phyloP scores from a whole-genome alignment of 176 grass and related monocot genomes.

The Tuctoria greenei region DNA sequence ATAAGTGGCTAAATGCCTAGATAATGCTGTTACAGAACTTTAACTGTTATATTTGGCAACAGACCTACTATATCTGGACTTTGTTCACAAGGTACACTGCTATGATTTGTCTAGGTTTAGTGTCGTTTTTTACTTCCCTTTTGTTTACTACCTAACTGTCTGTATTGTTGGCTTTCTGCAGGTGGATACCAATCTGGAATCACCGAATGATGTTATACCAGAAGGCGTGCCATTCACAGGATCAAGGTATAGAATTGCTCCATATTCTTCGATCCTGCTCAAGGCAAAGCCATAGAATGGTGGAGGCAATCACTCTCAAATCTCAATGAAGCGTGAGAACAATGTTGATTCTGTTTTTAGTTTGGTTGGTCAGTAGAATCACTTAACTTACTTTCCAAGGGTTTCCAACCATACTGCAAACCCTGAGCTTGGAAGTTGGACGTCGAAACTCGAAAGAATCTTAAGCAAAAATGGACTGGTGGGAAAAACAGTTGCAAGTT shows the following conservation, averaged over 20 bases:
- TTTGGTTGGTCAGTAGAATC: slow-evolving; percentile 17
- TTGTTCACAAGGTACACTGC: not conserved
- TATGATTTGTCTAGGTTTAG: not conserved
- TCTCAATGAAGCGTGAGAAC: slow-evolving; percentile 28
- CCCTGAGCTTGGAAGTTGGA: not conserved
- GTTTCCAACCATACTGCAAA: not conserved
- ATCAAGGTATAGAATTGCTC: slow-evolving; percentile 63
- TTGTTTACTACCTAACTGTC: slow-evolving; percentile 13
- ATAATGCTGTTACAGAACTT: not conserved
- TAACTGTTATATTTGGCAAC: not conserved
- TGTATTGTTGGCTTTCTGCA: slow-evolving; percentile 25
- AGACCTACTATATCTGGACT: not conserved
- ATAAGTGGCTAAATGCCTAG: not conserved
- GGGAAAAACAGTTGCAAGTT: not conserved
- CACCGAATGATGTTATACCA: slow-evolving; percentile 71
- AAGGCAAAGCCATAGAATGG: slow-evolving; percentile 64
- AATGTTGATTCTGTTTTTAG: slow-evolving; percentile 1
- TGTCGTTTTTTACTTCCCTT: not conserved
- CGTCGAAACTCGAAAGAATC: not conserved
- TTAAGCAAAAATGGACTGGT: not conserved
- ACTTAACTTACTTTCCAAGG: not conserved
- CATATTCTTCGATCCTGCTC: slow-evolving; percentile 78
- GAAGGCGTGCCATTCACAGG: slow-evolving; percentile 51
- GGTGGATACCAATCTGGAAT: slow-evolving; percentile 91
- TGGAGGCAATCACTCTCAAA: slow-evolving; percentile 10